phyloP scores from a whole-genome alignment of 148 eudicot genomes.

The Amaranthus palmeri region DNA sequence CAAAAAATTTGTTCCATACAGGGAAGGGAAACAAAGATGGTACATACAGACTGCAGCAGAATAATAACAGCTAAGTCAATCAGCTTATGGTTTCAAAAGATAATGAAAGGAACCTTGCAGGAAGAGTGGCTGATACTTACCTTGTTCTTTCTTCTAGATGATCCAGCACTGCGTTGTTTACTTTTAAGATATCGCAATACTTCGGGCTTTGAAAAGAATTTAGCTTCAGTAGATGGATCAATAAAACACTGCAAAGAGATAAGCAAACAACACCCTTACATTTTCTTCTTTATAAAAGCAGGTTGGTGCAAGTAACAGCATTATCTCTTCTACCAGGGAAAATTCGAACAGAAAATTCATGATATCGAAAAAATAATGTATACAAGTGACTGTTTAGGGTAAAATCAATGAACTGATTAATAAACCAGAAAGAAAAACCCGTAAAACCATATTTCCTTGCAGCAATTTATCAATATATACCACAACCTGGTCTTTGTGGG shows the following conservation, averaged over 20 bases:
- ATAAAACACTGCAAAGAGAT: conserved; percentile 46
- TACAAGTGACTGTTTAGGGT: neutral
- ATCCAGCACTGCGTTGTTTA: conserved; percentile 18
- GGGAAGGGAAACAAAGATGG: neutral
- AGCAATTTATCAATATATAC: neutral
- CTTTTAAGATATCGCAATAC: conserved; percentile 49
- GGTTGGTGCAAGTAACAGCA: neutral
- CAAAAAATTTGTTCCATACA: neutral
- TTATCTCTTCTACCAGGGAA: neutral
- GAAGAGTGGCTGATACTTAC: conserved; percentile 23
- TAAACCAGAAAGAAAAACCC: neutral
- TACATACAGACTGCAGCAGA: neutral
- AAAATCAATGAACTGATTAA: neutral
- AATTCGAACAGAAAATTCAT: neutral
- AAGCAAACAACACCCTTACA: neutral
- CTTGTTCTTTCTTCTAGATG: conserved; percentile 25
- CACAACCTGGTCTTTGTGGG: neutral
- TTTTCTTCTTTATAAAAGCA: neutral
- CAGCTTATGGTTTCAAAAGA: conserved; percentile 8
- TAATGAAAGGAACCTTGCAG: conserved; percentile 31
- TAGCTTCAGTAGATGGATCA: conserved; percentile 47
- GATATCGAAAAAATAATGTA: neutral
- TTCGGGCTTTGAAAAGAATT: conserved; percentile 64
- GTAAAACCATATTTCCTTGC: too few relatives aligned
- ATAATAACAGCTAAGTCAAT: conserved; percentile 1